Conservation (phyloP, 495 filamentous ascomycete genomes). For the Diplogelasinospora grovesii region DNA sequence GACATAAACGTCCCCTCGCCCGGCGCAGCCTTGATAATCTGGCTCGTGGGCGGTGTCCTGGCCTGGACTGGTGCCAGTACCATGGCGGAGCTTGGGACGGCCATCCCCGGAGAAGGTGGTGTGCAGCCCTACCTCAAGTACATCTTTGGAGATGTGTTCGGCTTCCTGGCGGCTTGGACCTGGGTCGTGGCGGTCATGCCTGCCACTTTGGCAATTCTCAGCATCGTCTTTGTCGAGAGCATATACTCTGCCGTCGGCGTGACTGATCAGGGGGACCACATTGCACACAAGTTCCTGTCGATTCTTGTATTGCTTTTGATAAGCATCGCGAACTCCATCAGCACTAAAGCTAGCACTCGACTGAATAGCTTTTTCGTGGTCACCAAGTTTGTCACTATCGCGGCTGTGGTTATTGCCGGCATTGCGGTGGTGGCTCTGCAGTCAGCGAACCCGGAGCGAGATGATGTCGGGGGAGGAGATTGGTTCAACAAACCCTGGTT, state of each 20-base stretch:
- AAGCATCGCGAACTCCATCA: conserved; percentile 48
- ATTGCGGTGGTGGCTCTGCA: conserved; percentile 38
- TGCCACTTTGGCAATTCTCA: conserved; percentile 49
- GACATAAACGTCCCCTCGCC: conserved; percentile 51
- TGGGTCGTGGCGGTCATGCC: conserved; percentile 55
- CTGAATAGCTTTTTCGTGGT: conserved; percentile 50
- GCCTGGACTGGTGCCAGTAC: conserved; percentile 51
- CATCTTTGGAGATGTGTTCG: conserved; percentile 49
- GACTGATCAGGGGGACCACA: conserved; percentile 31
- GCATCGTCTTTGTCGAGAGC: conserved; percentile 53
- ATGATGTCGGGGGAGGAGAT: conserved; percentile 38
- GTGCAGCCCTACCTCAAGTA: conserved; percentile 50
- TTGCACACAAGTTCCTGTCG: conserved; percentile 43
- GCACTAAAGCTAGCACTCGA: conserved; percentile 47
- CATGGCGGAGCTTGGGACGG: conserved; percentile 49
- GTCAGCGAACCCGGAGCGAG: conserved; percentile 20
- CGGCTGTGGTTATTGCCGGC: conserved; percentile 41
- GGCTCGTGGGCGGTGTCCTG: conserved; percentile 47
- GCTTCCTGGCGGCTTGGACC: conserved; percentile 50
- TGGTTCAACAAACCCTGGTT: conserved; percentile 51
- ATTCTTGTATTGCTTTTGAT: conserved; percentile 39
- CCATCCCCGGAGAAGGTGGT: conserved; percentile 42
- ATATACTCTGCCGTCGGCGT: conserved; percentile 43
- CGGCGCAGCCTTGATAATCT: conserved; percentile 43
- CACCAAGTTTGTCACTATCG: conserved; percentile 44